Evolutionary conservation across 2,329 filamentous ascomycete genomes (phyloP).

Genomic region (Botrytis cinerea): DNA sequence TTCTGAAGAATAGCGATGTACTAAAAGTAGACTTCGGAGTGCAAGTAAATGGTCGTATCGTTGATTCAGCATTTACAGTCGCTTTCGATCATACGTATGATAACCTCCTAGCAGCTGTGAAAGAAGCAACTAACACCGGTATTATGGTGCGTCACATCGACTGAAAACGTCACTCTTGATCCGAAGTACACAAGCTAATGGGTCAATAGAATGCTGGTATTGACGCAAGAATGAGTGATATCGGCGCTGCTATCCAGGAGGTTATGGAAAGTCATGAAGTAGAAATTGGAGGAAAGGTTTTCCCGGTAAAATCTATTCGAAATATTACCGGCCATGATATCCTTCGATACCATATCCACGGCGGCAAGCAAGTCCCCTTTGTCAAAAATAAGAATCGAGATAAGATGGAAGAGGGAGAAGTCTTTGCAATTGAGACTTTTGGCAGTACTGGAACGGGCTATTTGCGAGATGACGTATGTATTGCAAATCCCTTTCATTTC

Average conservation of each 20-base stretch:
- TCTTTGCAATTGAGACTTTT: conserved; percentile 61
- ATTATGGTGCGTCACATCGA: conserved; percentile 32
- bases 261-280: conserved; percentile 62
- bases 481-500: neutral
- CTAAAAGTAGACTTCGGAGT: conserved; percentile 84
- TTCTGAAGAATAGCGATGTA: conserved; percentile 72
- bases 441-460: conserved; percentile 55
- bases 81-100: conserved; percentile 75
- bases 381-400: conserved; percentile 51
- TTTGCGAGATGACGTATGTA: conserved; percentile 49
- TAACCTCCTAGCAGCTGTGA: conserved; percentile 71
- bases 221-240: conserved; percentile 55
- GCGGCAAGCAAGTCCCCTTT: conserved; percentile 57
- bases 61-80: conserved; percentile 80
- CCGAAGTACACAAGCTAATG: conserved; percentile 16
- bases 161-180: neutral
- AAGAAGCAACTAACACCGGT: conserved; percentile 69
- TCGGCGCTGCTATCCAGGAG: conserved; percentile 58
- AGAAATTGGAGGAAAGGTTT: conserved; percentile 51
- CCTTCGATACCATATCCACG: conserved; percentile 55
- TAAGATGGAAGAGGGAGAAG: conserved; percentile 60
- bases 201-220: conserved; percentile 49
- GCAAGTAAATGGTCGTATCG: conserved; percentile 77
- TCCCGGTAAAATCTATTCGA: conserved; percentile 55
- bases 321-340: conserved; percentile 58